Evolutionary conservation across 306 rosid genomes (phyloP).

Genomic region (Arachis stenosperma): DNA sequence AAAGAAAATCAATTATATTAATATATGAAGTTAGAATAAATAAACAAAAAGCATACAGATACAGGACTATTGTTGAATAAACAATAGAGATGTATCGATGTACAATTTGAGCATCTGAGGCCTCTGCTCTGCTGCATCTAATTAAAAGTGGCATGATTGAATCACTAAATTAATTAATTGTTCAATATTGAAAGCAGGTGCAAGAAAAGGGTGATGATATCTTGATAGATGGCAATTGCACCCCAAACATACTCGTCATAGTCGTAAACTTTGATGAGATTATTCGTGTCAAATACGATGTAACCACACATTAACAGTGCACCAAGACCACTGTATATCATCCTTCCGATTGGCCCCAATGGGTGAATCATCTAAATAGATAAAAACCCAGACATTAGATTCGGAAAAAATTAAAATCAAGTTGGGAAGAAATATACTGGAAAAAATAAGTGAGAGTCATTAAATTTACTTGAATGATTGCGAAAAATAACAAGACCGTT

Average conservation of each 20-base stretch:
- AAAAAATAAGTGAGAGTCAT: background rate
- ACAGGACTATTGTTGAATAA: background rate
- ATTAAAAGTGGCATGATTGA: background rate
- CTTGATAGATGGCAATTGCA: conserved; percentile 56
- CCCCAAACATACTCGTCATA: conserved; percentile 66
- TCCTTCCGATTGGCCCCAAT: conserved; percentile 48
- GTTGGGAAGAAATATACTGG: background rate
- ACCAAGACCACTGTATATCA: conserved; percentile 45
- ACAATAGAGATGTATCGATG: background rate
- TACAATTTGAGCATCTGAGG: background rate
- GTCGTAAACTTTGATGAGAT: conserved; percentile 47
- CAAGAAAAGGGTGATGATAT: conserved; percentile 49
- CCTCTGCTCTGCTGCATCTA: background rate
- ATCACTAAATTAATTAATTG: background rate
- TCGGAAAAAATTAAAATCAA: background rate
- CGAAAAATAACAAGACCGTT: conserved; percentile 45
- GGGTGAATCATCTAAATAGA: conserved; percentile 21
- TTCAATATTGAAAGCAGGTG: conserved; percentile 34
- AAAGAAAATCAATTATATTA: too few species aligned
- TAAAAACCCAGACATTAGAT: background rate
- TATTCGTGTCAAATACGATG: conserved; percentile 53
- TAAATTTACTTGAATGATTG: conserved; percentile 56
- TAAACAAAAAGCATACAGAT: too few species aligned
- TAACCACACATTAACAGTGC: conserved; percentile 61
- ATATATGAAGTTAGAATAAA: too few species aligned